A percentile compares a stretch with the other conserved stretches of the same genome.
Evolutionary conservation across 2,329 filamentous ascomycete species (phyloP).

Genomic region (Colletotrichum sojae): DNA sequence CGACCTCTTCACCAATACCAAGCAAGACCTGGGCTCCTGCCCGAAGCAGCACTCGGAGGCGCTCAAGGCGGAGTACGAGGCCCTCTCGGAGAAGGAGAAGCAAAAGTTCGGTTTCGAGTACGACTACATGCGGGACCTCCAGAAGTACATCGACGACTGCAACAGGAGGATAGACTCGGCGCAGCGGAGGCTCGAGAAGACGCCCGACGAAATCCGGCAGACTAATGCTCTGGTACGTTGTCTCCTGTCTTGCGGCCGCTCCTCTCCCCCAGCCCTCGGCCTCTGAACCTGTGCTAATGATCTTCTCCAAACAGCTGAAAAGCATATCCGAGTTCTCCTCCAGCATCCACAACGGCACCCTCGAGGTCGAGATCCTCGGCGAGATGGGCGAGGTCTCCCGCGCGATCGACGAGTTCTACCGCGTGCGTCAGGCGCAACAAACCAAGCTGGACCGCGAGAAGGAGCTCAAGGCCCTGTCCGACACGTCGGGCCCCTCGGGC

Average conservation of each 20-base stretch:
- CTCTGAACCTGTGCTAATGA: constrained; percentile 48
- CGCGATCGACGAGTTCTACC: constrained; percentile 90
- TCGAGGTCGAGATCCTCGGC: constrained; percentile 89
- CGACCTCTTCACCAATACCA: constrained; percentile 99
- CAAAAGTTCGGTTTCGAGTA: constrained; percentile 91
- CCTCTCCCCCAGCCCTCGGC: not conserved
- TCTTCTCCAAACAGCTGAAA: constrained; percentile 69
- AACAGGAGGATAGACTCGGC: constrained; percentile 93
- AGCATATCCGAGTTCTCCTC: constrained; percentile 84
- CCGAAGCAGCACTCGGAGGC: constrained; percentile 90
- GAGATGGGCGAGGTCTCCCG: constrained; percentile 85
- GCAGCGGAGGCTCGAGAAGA: constrained; percentile 94
- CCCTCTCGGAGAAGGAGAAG: constrained; percentile 78
- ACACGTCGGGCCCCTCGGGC: constrained; percentile 92
- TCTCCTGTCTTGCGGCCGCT: no score
- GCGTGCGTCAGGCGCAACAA: constrained; percentile 83
- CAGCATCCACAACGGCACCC: constrained; percentile 84
- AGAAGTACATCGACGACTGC: constrained; percentile 97
- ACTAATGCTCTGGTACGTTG: constrained; percentile 83
- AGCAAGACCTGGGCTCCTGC: constrained; percentile 94
- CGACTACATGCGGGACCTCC: constrained; percentile 96
- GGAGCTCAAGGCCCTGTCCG: constrained; percentile 90
- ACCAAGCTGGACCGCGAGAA: constrained; percentile 87
- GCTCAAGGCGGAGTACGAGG: constrained; percentile 90
- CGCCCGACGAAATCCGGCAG: constrained; percentile 95